Conservation (phyloP, 2,329 filamentous ascomycete genomes). For the Pseudogymnoascus sp. region DNA sequence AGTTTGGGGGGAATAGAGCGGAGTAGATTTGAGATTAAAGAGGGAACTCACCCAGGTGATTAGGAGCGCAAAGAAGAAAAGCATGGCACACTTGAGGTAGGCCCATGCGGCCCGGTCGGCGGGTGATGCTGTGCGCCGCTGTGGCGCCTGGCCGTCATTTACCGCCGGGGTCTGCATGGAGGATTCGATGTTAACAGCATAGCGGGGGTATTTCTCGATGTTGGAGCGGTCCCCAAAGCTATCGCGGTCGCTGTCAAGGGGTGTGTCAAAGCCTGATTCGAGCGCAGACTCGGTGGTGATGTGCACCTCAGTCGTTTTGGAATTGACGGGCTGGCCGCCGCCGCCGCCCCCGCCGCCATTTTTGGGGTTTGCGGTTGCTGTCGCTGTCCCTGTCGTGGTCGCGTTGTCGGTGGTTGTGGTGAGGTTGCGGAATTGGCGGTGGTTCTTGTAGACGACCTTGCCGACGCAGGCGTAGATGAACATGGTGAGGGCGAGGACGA, state of each 20-base stretch:
- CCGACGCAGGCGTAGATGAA: slow-evolving; percentile 61
- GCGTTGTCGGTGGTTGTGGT: slow-evolving; percentile 42
- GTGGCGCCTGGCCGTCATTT: not conserved
- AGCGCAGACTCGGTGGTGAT: slow-evolving; percentile 46
- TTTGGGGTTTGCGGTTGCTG: not conserved
- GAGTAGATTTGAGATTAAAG: slow-evolving; percentile 64
- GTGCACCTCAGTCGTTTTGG: slow-evolving; percentile 55
- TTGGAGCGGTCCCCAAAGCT: not conserved
- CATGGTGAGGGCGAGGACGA: slow-evolving; percentile 53
- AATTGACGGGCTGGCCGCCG: not conserved
- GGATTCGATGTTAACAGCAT: slow-evolving; percentile 12
- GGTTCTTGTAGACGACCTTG: slow-evolving; percentile 58
- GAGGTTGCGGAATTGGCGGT: slow-evolving; percentile 49
- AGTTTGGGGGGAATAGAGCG: slow-evolving; percentile 46
- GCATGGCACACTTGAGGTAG: slow-evolving; percentile 61
- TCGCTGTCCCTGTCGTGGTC: slow-evolving; percentile 18
- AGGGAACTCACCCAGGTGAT: slow-evolving; percentile 71
- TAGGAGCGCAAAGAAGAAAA: slow-evolving; percentile 64
- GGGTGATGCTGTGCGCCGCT: not conserved
- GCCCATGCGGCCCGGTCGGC: slow-evolving; percentile 58
- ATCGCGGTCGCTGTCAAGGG: slow-evolving; percentile 7
- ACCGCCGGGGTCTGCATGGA: not conserved
- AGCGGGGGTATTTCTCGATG: slow-evolving; percentile 10
- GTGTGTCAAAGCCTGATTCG: slow-evolving; percentile 18
- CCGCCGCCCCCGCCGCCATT: not conserved